phyloP scores from a whole-genome alignment of 192 early-diverging fungal genomes.

The Podila epigama region DNA sequence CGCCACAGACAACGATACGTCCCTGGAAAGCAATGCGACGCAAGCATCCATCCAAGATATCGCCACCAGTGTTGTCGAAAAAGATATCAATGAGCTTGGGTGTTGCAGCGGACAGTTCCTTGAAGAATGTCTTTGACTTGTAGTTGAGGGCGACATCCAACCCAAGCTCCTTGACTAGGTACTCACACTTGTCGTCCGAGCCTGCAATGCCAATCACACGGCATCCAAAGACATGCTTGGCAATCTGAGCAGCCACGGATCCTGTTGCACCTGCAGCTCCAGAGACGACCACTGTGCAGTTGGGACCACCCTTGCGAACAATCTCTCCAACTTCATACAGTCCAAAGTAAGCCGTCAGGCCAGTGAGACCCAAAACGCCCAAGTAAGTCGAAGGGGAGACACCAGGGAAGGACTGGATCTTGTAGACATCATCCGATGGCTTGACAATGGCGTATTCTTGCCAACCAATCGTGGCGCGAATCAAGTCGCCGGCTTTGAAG shows the following conservation, averaged over 20 bases:
- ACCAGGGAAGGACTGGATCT: slow-evolving; percentile 46
- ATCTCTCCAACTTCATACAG: slow-evolving; percentile 52
- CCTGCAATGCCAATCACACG: slow-evolving; percentile 64
- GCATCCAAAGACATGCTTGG: slow-evolving; percentile 54
- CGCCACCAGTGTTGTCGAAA: slow-evolving; percentile 66
- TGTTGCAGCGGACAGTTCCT: slow-evolving; percentile 45
- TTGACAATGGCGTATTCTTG: slow-evolving; percentile 57
- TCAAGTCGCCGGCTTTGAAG: slow-evolving; percentile 47
- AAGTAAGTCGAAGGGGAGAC: slow-evolving; percentile 44
- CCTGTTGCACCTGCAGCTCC: slow-evolving; percentile 62
- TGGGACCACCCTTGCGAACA: slow-evolving; percentile 17
- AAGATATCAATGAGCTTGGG: slow-evolving; percentile 58
- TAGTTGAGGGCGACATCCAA: slow-evolving; percentile 62
- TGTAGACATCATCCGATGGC: slow-evolving; percentile 40
- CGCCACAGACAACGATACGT: slow-evolving; percentile 60
- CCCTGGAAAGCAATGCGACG: slow-evolving; percentile 52
- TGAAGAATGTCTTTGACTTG: slow-evolving; percentile 53
- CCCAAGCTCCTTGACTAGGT: slow-evolving; percentile 56
- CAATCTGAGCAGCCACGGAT: slow-evolving; percentile 52
- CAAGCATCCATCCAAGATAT: slow-evolving; percentile 55
- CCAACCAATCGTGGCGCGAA: slow-evolving; percentile 46
- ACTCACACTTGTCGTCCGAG: slow-evolving; percentile 59
- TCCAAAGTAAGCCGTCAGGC: slow-evolving; percentile 61
- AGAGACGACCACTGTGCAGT: slow-evolving; percentile 56
- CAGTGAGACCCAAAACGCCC: slow-evolving; percentile 51